Conservation (phyloP, 2,329 filamentous ascomycete genomes). For the Exophiala phaeomuriformis region DNA sequence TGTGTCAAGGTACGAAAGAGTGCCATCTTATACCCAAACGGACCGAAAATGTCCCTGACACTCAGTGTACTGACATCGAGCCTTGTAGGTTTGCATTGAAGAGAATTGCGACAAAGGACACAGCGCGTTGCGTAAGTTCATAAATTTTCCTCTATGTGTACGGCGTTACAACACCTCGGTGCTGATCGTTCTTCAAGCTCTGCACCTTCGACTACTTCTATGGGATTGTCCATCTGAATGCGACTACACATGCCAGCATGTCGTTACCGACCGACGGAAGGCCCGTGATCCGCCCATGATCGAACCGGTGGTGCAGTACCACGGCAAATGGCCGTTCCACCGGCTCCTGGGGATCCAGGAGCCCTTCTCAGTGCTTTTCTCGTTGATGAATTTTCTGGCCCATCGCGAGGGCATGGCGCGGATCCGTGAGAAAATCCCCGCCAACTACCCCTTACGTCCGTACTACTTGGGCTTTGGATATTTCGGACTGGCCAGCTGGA, state of each 20-base stretch:
- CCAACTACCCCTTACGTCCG: slow-evolving; percentile 64
- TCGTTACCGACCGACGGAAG: slow-evolving; percentile 68
- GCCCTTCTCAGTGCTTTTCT: slow-evolving; percentile 88
- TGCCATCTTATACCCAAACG: not conserved
- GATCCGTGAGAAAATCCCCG: slow-evolving; percentile 63
- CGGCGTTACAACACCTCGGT: not conserved
- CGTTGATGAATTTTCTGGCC: slow-evolving; percentile 79
- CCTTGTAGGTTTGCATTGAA: slow-evolving; percentile 61
- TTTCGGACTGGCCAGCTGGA: slow-evolving; percentile 76
- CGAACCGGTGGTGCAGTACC: slow-evolving; percentile 74
- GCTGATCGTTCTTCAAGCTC: slow-evolving; percentile 47
- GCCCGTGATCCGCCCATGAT: slow-evolving; percentile 56
- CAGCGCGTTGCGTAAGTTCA: slow-evolving; percentile 61
- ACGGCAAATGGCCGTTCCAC: slow-evolving; percentile 97
- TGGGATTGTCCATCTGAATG: slow-evolving; percentile 93
- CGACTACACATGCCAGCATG: slow-evolving; percentile 96
- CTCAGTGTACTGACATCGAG: too few relatives aligned
- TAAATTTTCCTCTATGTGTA: not conserved
- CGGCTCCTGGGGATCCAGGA: slow-evolving; percentile 90
- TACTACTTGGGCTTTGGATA: slow-evolving; percentile 78
- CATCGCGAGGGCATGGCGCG: slow-evolving; percentile 70
- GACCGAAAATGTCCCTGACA: too few relatives aligned
- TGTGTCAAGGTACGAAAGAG: slow-evolving; percentile 64
- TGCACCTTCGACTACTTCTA: slow-evolving; percentile 76
- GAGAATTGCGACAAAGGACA: slow-evolving; percentile 69